These are phyloP conservation scores for Hordeum vulgare DNA, from an alignment of 176 grass and related monocot species.

Conservation along the genomic window DNA sequence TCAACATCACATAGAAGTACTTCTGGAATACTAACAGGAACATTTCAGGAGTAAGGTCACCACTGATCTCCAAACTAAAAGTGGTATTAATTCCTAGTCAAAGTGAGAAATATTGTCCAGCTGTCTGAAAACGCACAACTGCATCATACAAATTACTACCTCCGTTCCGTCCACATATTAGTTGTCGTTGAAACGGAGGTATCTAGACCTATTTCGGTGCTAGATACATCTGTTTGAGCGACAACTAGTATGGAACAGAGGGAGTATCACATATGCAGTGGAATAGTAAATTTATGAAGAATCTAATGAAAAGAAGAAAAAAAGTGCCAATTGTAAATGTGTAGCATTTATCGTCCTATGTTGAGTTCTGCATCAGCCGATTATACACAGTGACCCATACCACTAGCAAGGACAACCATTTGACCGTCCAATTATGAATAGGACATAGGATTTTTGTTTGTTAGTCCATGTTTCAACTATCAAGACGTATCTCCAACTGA, in stretches of 20 bases:
- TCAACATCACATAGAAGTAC: background rate
- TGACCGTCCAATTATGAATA: background rate
- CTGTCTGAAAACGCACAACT: background rate
- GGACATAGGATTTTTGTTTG: background rate
- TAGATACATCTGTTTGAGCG: too few species aligned
- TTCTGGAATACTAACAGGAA: background rate
- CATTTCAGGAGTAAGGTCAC: background rate
- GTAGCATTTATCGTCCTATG: background rate
- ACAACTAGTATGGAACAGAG: too few species aligned
- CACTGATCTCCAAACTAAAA: background rate
- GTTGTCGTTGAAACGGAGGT: too few species aligned
- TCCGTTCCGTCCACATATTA: too few species aligned
- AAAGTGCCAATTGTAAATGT: background rate
- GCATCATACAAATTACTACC: background rate
- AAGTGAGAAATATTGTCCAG: background rate
- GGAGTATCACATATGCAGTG: background rate
- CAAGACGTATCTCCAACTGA: background rate
- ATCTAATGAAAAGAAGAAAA: background rate
- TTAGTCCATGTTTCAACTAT: slow-evolving; percentile 5
- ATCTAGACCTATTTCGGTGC: too few species aligned
- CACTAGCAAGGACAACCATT: background rate
- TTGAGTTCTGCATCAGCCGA: background rate
- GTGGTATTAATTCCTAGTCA: background rate
- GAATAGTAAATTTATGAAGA: background rate
- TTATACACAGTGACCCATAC: background rate